Evolutionary conservation across 2,329 filamentous ascomycete species (phyloP), one percentile per base, ranked within the genome.

Genomic region (Aspergillus amoenus): DNA sequence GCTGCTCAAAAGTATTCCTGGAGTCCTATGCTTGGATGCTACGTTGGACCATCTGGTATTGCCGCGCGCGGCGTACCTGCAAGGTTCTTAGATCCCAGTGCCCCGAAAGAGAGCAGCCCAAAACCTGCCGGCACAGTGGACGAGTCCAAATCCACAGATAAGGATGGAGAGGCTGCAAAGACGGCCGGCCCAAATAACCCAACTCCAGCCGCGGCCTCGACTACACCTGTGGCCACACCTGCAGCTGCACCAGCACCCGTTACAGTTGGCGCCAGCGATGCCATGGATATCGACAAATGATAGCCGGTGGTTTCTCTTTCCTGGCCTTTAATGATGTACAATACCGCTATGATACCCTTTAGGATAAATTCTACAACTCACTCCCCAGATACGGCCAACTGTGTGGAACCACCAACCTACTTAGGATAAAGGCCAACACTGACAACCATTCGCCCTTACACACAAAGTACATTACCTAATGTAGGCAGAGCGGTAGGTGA

Each of bases 1-100:
- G 77, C 85, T 52, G 83, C 80, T 1, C 89, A 91, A 43, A 86
- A 90, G 44, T 93, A 92, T 72, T 84, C 84, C 57, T 99, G 91
- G 90, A 96, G 92, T 70, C 81, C 81, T 30, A 80, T 94, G 64
- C 75, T 96, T 30, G 92, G 90, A 5, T 90, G 88, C 15, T 99
- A 93, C 83, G 88, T 93, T 4, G 93, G 93, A 0, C 83, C 81
- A 30, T 61, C 67, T 5, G 63, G 81, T 78, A 62, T 79, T 78
- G 70, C 78, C 75, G 85, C 90, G 0, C 90, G 81, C 40, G 93
- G 92, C 6, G 93, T 96, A 22, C 93, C 92, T 0, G 86, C 85
- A 57, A 84, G 91, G 51, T 97, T 96, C 70, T 68, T 78, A 56
- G 58, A 64, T 34, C 64, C 63, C 57, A 63, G 52, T 22, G 59